Percentiles rank a stretch among this genome's conserved stretches.
Conservation (phyloP, 495 filamentous ascomycete genomes). For the Xylaria venustula region DNA sequence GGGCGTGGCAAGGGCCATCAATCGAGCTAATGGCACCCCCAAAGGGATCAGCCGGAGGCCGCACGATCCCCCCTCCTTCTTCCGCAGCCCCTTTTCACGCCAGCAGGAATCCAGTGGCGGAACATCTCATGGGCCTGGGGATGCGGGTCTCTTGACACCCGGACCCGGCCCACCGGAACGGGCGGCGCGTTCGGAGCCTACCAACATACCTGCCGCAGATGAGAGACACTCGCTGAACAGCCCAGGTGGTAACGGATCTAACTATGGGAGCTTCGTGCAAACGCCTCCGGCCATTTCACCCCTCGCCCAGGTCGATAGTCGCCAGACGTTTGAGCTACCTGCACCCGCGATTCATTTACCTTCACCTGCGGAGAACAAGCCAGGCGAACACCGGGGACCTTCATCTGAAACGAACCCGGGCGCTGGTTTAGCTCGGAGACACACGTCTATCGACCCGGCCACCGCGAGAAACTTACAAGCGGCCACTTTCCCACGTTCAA, state of each 20-base stretch:
- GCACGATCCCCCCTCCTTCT: slow-evolving; percentile 19
- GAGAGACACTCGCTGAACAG: slow-evolving; percentile 34
- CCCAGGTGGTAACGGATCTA: slow-evolving; percentile 33
- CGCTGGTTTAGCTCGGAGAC: slow-evolving; percentile 8
- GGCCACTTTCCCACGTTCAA: neutral
- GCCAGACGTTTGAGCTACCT: slow-evolving; percentile 60
- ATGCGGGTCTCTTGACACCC: slow-evolving; percentile 20
- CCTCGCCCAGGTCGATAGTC: slow-evolving; percentile 36
- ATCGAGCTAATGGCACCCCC: slow-evolving; percentile 58
- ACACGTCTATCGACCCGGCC: slow-evolving; percentile 13
- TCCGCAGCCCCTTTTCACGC: slow-evolving; percentile 21
- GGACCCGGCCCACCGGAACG: slow-evolving; percentile 21
- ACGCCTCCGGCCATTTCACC: slow-evolving; percentile 53
- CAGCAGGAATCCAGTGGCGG: slow-evolving; percentile 16
- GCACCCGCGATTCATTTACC: slow-evolving; percentile 67
- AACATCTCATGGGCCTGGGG: slow-evolving; percentile 11
- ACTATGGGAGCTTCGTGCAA: slow-evolving; percentile 75
- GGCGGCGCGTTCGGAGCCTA: slow-evolving; percentile 15
- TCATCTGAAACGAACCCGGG: neutral
- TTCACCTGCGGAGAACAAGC: slow-evolving; percentile 34
- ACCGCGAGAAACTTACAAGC: neutral
- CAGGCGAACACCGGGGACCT: neutral
- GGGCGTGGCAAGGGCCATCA: slow-evolving; percentile 67
- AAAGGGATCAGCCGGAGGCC: slow-evolving; percentile 24
- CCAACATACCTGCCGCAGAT: slow-evolving; percentile 23